Base-by-base conservation (phyloP, 2,329 filamentous ascomycete species). In the Colletotrichum incanum region DNA sequence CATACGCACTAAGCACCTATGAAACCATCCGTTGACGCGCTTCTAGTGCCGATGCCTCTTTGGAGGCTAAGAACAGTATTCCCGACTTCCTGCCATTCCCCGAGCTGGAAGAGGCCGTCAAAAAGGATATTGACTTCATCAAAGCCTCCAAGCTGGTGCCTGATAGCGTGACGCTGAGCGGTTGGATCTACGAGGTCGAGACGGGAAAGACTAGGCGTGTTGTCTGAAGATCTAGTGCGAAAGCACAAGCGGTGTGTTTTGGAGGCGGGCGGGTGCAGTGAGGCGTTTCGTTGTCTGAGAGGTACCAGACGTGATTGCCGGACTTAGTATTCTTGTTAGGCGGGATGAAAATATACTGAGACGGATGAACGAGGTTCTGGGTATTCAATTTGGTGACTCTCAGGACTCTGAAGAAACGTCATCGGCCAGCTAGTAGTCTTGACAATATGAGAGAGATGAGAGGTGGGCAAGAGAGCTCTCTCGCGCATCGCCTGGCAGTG, bases 171-270 rank as follows among this genome's bases (percentile, higher is more conserved):
- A 82, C 82, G 0, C 86, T 95, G 56, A 93, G 88, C 7, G 93
- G 93, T 0, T 96, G 93, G 89, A 82, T 95, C 2, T 95, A 95
- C 82, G 91, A 95, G 76, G 92, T 95, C 52, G 90, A 93, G 84
- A 94, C 89, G 1, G 93, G 93, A 0, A 91, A 85, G 80, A 79
- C 73, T 56, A 69, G 60, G 41, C 65, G 72, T 39, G 66, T 74
- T 45, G 77, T 76, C 77, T 77, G 80, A 81, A 76, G 79, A 75
- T 75, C 14, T 5, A 16, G 23, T 28, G 37, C 45, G 18, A 41
- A 50, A 9, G 18, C 16, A 34, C 72, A 71, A 31, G 58, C 58
- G 37, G 43, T 65, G 20, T 52, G 49, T 56, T 63, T 58, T 18
- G n/a, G 20, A 23, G 31, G 18, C 23, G 61, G 43, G 18, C 39